These are phyloP conservation scores for Entomortierella chlamydospora DNA, from an alignment of 192 early-diverging fungal genomes.

Conservation along the genomic window DNA sequence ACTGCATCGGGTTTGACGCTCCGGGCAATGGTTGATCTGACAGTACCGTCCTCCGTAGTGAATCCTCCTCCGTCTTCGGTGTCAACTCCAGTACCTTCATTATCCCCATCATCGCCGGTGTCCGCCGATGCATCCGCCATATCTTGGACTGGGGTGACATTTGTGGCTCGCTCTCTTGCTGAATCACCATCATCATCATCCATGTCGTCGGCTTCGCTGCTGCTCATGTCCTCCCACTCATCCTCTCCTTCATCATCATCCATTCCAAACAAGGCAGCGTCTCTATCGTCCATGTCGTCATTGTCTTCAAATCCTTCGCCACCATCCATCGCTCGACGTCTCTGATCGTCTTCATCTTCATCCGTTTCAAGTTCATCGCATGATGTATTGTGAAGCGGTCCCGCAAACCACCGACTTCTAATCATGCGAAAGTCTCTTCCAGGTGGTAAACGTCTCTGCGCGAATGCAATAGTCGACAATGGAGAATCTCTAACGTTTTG, in stretches of 20 bases:
- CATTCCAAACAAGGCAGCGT: constrained; percentile 41
- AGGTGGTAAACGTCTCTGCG: constrained; percentile 23
- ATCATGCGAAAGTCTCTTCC: constrained; percentile 33
- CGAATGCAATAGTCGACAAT: constrained; percentile 16
- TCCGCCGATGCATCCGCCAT: constrained; percentile 20
- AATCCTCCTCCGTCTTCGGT: constrained; percentile 43
- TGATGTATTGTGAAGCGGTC: constrained; percentile 22
- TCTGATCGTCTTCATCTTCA: constrained; percentile 30
- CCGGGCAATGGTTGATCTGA: not conserved
- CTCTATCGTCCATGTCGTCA: constrained; percentile 31
- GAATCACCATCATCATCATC: constrained; percentile 6
- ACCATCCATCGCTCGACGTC: not conserved
- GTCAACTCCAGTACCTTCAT: constrained; percentile 27
- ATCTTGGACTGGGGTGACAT: not conserved
- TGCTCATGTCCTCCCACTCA: constrained; percentile 35
- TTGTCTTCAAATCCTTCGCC: constrained; percentile 6
- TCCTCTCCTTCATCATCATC: constrained; percentile 47
- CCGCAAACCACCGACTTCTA: constrained; percentile 32
- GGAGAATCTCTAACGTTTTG: constrained; percentile 33
- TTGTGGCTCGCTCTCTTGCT: not conserved
- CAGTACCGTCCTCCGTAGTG: constrained; percentile 27
- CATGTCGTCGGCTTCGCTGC: constrained; percentile 6
- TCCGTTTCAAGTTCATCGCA: constrained; percentile 36
- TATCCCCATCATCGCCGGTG: constrained; percentile 44
- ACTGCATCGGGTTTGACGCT: not conserved